Percentiles rank a stretch among this genome's conserved stretches.
phyloP scores from a whole-genome alignment of 805 yeast genomes.

The Grigorovia jiainica region DNA sequence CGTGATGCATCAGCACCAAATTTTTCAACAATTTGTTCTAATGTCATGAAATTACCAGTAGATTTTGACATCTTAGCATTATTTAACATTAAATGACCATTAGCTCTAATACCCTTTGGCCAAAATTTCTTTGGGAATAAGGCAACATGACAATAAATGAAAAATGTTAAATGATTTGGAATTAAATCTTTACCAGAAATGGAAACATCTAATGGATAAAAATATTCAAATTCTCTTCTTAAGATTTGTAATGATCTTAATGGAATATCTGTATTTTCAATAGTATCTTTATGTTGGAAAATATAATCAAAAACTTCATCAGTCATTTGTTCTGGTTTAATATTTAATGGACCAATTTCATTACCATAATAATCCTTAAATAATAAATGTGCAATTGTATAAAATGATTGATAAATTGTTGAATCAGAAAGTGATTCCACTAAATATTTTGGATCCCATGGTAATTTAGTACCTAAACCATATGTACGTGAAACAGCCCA shows the following conservation, averaged over 20 bases:
- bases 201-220: conserved; percentile 88
- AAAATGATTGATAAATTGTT: conserved; percentile 90
- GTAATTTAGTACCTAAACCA: conserved; percentile 89
- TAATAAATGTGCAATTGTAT: conserved; percentile 78
- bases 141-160: conserved; percentile 87
- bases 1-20: conserved; percentile 97
- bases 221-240: conserved; percentile 93
- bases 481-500: conserved; percentile 98
- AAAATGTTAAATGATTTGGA: conserved; percentile 95
- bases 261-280: conserved; percentile 48
- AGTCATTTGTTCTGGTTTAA: conserved; percentile 77
- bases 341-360: conserved; percentile 59
- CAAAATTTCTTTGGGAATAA: conserved; percentile 82
- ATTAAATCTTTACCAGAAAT: conserved; percentile 94
- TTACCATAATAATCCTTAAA: conserved; percentile 83
- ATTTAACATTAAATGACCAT: conserved; percentile 91
- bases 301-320: conserved; percentile 90
- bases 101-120: conserved; percentile 91
- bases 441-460: conserved; percentile 92
- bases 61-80: conserved; percentile 97
- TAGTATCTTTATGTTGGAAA: conserved; percentile 59
- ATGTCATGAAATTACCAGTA: conserved; percentile 93
- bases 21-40: conserved; percentile 73
- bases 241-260: conserved; percentile 53
- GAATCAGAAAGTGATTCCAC: conserved; percentile 95